Evolutionary conservation across 495 filamentous ascomycete genomes (phyloP).

Genomic region (Aspergillus panamensis): DNA sequence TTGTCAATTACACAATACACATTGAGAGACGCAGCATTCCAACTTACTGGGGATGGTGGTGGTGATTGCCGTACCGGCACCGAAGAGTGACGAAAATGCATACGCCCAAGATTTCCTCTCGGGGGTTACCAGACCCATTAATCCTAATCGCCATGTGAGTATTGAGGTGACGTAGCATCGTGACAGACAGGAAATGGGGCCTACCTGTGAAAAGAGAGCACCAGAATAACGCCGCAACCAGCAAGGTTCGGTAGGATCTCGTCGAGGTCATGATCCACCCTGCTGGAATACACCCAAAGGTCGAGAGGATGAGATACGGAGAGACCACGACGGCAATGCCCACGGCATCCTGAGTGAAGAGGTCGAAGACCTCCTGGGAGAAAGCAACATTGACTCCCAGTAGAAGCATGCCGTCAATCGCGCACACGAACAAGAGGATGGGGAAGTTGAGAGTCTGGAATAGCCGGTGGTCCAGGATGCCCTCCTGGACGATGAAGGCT

Average conservation of each 20-base stretch:
- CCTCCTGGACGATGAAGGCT: background rate
- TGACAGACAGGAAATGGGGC: background rate
- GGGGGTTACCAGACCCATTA: background rate
- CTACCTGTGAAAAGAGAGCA: background rate
- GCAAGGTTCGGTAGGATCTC: background rate
- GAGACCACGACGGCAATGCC: background rate
- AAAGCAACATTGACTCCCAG: background rate
- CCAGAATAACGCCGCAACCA: background rate
- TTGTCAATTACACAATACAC: background rate
- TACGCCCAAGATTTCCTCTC: background rate
- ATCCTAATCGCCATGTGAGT: background rate
- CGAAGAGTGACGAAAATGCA: background rate
- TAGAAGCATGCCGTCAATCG: slow-evolving; percentile 1
- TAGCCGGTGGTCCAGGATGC: background rate
- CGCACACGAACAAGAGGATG: background rate
- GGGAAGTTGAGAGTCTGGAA: background rate
- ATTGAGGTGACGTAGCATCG: background rate
- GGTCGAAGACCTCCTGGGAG: background rate
- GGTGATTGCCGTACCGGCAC: background rate
- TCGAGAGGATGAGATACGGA: background rate
- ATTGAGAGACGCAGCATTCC: background rate
- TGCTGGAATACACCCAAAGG: background rate
- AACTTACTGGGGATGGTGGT: background rate
- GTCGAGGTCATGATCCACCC: background rate
- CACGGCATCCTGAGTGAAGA: background rate